Evolutionary conservation across 768 basidiomycete genomes (phyloP), one percentile per base, ranked within the genome.

Genomic region (Mycena rebaudengoi): DNA sequence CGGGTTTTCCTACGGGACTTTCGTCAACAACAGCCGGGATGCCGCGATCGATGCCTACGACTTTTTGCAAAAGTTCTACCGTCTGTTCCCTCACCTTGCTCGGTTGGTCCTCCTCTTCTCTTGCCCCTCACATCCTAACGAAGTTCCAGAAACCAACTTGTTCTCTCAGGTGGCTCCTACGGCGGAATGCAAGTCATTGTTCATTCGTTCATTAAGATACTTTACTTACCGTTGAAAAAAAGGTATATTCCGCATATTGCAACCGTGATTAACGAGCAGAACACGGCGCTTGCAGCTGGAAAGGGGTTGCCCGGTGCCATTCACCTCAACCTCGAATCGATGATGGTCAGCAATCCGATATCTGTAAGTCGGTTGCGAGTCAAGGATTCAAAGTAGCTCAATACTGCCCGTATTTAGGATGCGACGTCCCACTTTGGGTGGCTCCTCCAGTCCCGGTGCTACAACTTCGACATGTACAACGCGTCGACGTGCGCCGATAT

Each of bases 191-290:
- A n/a, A n/a, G n/a, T n/a, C n/a, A n/a, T n/a, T n/a, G n/a, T n/a
- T n/a, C n/a, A n/a, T n/a, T n/a, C n/a, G n/a, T n/a, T n/a, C n/a
- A n/a, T n/a, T n/a, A n/a, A n/a, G n/a, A n/a, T n/a, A n/a, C n/a
- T n/a, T n/a, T n/a, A n/a, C n/a, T n/a, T n/a, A n/a, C n/a, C n/a
- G n/a, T n/a, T n/a, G n/a, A n/a, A n/a, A n/a, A n/a, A n/a, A n/a
- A n/a, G n/a, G n/a, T 79, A 79, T 50, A 62, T 77, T 8, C 76
- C 78, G 4, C 67, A 78, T 52, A 80, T 79, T 35, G 78, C 75
- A 1, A 74, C 75, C n/a, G 77, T 76, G 13, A 77, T 79, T 18
- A 72, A 78, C 56, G 70, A 71, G 62, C 68, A 74, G 30, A 80
- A 80, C 63, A 62, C 64, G 12, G 70, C 68, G 14, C 29, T 77